Evolutionary conservation across 257 asterid species (phyloP).

Genomic region (Euphrasia confusa): DNA sequence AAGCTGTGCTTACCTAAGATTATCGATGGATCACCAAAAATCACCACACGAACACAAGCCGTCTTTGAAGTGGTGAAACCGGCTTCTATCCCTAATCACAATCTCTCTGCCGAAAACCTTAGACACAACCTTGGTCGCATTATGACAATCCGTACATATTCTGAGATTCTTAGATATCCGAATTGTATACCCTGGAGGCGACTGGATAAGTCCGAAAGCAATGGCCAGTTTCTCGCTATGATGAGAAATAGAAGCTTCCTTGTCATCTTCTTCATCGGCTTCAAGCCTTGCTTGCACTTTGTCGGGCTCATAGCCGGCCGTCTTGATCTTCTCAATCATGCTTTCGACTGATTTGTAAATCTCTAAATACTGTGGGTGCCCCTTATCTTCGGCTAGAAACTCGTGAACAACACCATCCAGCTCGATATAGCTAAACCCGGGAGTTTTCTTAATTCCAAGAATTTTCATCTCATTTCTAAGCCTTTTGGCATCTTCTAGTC

Average conservation of each 20-base stretch:
- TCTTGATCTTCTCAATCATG: constrained; percentile 32
- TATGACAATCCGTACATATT: constrained; percentile 46
- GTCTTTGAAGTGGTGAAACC: constrained; percentile 45
- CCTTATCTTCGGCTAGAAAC: constrained; percentile 40
- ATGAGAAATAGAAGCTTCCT: constrained; percentile 39
- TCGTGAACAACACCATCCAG: constrained; percentile 36
- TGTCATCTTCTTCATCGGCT: constrained; percentile 36
- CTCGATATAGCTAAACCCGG: constrained; percentile 45
- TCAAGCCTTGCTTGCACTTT: constrained; percentile 36
- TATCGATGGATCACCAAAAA: constrained; percentile 38
- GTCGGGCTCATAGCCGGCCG: constrained; percentile 43
- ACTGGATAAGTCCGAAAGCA: constrained; percentile 41
- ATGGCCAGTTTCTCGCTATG: constrained; percentile 57
- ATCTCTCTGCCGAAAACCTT: constrained; percentile 37
- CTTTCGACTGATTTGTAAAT: constrained; percentile 29
- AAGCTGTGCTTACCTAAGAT: neutral
- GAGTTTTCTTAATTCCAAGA: constrained; percentile 37
- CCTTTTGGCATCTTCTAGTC: constrained; percentile 31
- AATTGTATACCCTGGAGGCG: constrained; percentile 30
- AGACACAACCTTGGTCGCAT: constrained; percentile 33
- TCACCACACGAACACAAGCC: constrained; percentile 53
- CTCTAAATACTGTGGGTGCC: constrained; percentile 27
- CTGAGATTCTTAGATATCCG: constrained; percentile 47
- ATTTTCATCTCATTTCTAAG: constrained; percentile 40
- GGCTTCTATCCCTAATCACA: constrained; percentile 43